phyloP scores from a whole-genome alignment of 371 early-diverging fungal genomes.

The Basidiobolus meristosporus region DNA sequence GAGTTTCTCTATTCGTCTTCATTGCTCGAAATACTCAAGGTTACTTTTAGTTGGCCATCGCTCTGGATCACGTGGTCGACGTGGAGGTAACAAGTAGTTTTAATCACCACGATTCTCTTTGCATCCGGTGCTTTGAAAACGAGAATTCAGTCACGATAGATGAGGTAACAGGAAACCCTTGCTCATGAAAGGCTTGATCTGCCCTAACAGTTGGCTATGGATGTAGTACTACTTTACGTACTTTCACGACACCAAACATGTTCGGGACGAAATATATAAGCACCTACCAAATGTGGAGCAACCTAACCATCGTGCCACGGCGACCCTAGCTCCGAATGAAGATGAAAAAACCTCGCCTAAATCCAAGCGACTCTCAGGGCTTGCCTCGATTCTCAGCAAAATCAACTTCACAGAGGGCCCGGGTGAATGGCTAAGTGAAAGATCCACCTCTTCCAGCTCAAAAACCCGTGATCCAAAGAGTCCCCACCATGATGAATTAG shows the following conservation, averaged over 20 bases:
- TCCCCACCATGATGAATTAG: too few species aligned
- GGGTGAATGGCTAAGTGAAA: too few species aligned
- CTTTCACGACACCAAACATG: conserved; percentile 20
- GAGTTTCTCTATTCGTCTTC: background rate
- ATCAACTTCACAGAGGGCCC: background rate
- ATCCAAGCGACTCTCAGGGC: background rate
- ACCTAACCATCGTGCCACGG: background rate
- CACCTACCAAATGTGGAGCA: background rate
- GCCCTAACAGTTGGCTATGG: too few species aligned
- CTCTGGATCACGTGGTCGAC: conserved; percentile 29
- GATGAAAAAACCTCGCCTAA: too few species aligned
- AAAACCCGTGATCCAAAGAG: too few species aligned
- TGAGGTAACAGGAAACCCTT: conserved; percentile 18
- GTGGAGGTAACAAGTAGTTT: conserved; percentile 30
- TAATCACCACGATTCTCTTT: conserved; percentile 33
- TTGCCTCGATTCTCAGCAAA: conserved; percentile 1
- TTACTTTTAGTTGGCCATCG: conserved; percentile 24
- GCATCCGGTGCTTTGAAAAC: conserved; percentile 31
- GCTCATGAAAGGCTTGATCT: background rate
- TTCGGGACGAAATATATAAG: conserved; percentile 11
- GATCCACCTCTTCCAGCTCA: too few species aligned
- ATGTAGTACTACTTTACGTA: conserved; percentile 60
- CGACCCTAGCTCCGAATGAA: background rate
- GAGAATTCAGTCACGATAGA: conserved; percentile 27
- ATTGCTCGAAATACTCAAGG: background rate